Evolutionary conservation across 371 early-diverging fungal species (phyloP).

Genomic region (Coemansia linderi): DNA sequence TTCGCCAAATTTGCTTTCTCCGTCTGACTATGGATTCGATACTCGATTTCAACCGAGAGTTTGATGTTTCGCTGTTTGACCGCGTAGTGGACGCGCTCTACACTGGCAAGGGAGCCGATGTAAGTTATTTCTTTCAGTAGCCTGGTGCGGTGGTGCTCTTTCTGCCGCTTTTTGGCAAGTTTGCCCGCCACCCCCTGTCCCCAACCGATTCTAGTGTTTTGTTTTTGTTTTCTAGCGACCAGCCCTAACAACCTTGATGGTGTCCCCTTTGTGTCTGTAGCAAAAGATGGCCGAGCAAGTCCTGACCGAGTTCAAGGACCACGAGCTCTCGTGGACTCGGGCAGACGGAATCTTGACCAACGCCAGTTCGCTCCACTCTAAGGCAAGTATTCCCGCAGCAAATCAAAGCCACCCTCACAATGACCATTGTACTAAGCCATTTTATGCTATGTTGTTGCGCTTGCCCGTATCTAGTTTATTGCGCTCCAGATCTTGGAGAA

Average conservation of each 20-base stretch:
- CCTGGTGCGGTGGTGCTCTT: not conserved
- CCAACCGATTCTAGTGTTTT: not conserved
- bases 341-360: slow-evolving; percentile 93
- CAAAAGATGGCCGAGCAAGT: slow-evolving; percentile 80
- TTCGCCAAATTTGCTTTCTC: slow-evolving; percentile 3
- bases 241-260: slow-evolving; percentile 3
- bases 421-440: not conserved
- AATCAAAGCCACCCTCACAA: not conserved
- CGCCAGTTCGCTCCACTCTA: slow-evolving; percentile 79
- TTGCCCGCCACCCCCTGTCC: not conserved
- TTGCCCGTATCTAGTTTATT: slow-evolving; percentile 73
- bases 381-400: slow-evolving; percentile 62
- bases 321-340: slow-evolving; percentile 96
- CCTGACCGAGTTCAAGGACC: slow-evolving; percentile 93
- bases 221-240: not conserved
- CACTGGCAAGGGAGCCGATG: slow-evolving; percentile 70
- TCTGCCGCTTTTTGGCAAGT: not conserved
- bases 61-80: slow-evolving; percentile 88
- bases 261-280: slow-evolving; percentile 54
- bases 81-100: slow-evolving; percentile 82
- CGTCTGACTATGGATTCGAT: slow-evolving; percentile 60
- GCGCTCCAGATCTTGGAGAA: slow-evolving; percentile 96
- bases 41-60: slow-evolving; percentile 86
- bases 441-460: slow-evolving; percentile 3
- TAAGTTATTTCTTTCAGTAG: slow-evolving; percentile 49